A percentile compares a stretch with the other conserved stretches of the same genome.
phyloP scores from a whole-genome alignment of 1,284 basidiomycete species.

The Rhodotorula sp. region DNA sequence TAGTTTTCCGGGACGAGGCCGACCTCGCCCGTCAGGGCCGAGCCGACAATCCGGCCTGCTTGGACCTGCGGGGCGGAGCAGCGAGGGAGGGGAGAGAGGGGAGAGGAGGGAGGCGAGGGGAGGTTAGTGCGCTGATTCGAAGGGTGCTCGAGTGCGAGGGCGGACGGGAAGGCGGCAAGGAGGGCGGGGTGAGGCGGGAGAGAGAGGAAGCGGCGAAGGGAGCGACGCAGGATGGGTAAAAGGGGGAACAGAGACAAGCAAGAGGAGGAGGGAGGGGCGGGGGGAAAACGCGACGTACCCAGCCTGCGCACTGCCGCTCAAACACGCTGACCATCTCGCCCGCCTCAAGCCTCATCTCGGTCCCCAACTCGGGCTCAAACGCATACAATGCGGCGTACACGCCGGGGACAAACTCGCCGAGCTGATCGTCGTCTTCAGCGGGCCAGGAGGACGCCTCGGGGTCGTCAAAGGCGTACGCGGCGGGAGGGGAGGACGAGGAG shows the following conservation, averaged over 20 bases:
- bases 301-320: conserved; percentile 37
- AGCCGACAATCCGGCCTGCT: conserved; percentile 29
- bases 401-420: conserved; percentile 39
- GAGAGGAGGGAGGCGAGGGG: too few species aligned
- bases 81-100: too few species aligned
- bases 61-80: conserved; percentile 27
- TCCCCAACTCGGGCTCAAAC: conserved; percentile 40
- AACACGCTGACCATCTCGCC: conserved; percentile 41
- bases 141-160: too few species aligned
- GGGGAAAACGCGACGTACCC: conserved; percentile 23
- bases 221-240: neutral
- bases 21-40: conserved; percentile 26
- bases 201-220: too few species aligned
- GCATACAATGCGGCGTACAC: conserved; percentile 39
- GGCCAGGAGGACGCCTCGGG: neutral
- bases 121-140: neutral
- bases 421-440: conserved; percentile 16
- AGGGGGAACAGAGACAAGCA: neutral
- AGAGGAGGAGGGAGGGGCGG: neutral
- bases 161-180: too few species aligned
- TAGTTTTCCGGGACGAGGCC: conserved; percentile 43
- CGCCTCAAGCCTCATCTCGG: conserved; percentile 35
- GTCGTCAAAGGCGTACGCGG: neutral
- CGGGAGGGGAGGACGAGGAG: neutral
- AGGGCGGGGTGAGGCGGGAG: too few species aligned